Conservation (phyloP, 495 filamentous ascomycete species). For the Astrothelium subdiscretum region DNA sequence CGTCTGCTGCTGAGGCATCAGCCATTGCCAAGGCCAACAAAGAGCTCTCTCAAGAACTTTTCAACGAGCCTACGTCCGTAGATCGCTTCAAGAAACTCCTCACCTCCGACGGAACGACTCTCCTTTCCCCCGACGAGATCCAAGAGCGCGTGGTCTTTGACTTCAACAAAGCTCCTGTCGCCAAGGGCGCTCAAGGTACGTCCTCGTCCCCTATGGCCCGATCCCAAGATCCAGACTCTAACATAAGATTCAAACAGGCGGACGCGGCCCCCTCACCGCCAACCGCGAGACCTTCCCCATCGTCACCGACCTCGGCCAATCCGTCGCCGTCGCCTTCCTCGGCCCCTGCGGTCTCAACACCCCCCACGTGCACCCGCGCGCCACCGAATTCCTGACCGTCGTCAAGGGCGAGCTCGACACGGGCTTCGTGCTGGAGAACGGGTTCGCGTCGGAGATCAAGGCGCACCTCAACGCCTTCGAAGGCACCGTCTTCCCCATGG, state of each 20-base stretch:
- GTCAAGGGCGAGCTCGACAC: constrained; percentile 34
- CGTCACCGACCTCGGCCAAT: constrained; percentile 30
- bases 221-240: not conserved
- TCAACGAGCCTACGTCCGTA: constrained; percentile 8
- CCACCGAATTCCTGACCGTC: constrained; percentile 35
- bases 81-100: constrained; percentile 18
- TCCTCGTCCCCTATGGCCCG: not conserved
- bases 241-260: not conserved
- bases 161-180: constrained; percentile 18
- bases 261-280: constrained; percentile 23
- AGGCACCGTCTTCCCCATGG: constrained; percentile 38
- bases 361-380: constrained; percentile 39
- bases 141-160: constrained; percentile 14
- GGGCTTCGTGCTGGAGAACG: constrained; percentile 41
- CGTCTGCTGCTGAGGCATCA: not conserved
- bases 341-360: constrained; percentile 36
- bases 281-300: constrained; percentile 34
- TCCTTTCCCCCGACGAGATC: constrained; percentile 12
- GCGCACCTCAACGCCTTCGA: constrained; percentile 30
- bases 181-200: not conserved
- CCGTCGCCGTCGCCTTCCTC: constrained; percentile 32
- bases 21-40: constrained; percentile 4
- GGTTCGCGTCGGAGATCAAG: constrained; percentile 28
- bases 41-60: constrained; percentile 4
- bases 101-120: constrained; percentile 8